Base-by-base conservation (phyloP, 768 basidiomycete species). In the Phylloporus sp. region DNA sequence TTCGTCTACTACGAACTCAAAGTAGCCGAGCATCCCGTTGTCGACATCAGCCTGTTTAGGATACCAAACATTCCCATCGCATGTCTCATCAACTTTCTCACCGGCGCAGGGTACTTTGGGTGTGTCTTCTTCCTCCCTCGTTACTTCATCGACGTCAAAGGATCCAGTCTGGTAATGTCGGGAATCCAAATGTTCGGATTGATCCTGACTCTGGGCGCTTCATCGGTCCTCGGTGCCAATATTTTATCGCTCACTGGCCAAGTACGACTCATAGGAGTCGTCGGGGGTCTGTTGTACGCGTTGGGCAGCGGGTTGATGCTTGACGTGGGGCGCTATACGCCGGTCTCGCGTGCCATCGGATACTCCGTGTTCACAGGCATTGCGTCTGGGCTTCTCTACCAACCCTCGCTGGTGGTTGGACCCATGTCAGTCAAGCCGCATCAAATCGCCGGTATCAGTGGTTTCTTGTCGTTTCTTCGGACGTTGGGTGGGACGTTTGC, bases 81-180 rank as follows among this genome's bases (percentile, higher is more conserved):
- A 5, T 69, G 66, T 45, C 54, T 70, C 43, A 66, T 68, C 52
- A 69, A 69, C 41, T 69, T 68, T 50, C 63, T 68, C 38, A 69
- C 66, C 0, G 66, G 68, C 35, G 68, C 68, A 13, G 67, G 66
- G 17, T 69, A 67, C 52, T 69, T 68, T 44, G 66, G 67, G 9
- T 56, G 57, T 13, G 66, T 69, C 46, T 68, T 70, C 49, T 68
- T 70, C 51, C 59, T 68, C 21, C 66, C 66, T n/a, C 68, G 65
- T 31, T 68, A 69, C 48, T 69, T 68, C 38, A 70, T 70, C 51
- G 68, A 69, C 40, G 46, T 67, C 52, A 68, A 66, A 29, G 54
- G 60, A 15, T 69, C 66, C 27, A 55, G 42, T 40, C 46, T 69
- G 37, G 59, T 69, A 31, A 57, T 46, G 27, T 66, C 66, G 0